Conservation (phyloP, 371 early-diverging fungal species). For the Circinella umbellata region DNA sequence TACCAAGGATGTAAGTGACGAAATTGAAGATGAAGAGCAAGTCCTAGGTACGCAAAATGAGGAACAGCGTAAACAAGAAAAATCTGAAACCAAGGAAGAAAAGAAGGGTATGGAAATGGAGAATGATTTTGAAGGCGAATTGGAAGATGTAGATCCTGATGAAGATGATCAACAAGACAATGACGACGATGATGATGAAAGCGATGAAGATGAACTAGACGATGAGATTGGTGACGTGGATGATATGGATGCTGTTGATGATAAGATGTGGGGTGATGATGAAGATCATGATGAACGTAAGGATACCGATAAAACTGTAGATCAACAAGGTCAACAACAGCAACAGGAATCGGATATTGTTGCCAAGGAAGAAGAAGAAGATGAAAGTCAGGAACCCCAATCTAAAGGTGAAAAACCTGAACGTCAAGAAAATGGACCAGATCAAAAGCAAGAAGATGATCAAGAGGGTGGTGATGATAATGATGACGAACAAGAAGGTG, state of each 20-base stretch:
- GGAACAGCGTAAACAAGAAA: slow-evolving; percentile 59
- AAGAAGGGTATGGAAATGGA: slow-evolving; percentile 97
- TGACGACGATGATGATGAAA: slow-evolving; percentile 51
- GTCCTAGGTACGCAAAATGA: slow-evolving; percentile 88
- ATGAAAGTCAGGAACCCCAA: slow-evolving; percentile 39
- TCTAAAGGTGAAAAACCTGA: slow-evolving; percentile 40
- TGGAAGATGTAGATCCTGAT: slow-evolving; percentile 88
- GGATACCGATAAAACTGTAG: slow-evolving; percentile 66
- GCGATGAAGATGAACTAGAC: slow-evolving; percentile 74
- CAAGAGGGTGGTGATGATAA: slow-evolving; percentile 47
- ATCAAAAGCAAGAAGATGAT: slow-evolving; percentile 56
- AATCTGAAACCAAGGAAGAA: slow-evolving; percentile 76
- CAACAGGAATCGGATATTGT: slow-evolving; percentile 70
- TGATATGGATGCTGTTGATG: slow-evolving; percentile 90
- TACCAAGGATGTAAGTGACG: slow-evolving; percentile 93
- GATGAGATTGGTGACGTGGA: slow-evolving; percentile 94
- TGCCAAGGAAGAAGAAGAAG: slow-evolving; percentile 68
- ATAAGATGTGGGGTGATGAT: slow-evolving; percentile 96
- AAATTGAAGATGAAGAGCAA: slow-evolving; percentile 97
- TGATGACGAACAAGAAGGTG: slow-evolving; percentile 40
- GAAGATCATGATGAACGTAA: slow-evolving; percentile 76
- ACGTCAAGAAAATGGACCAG: slow-evolving; percentile 31
- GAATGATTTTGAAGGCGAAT: slow-evolving; percentile 91
- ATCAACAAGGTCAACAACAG: slow-evolving; percentile 57
- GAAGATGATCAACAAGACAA: slow-evolving; percentile 64